These are phyloP conservation scores for Backusella luteola DNA, from an alignment of 192 early-diverging fungal species.

Conservation along the genomic window DNA sequence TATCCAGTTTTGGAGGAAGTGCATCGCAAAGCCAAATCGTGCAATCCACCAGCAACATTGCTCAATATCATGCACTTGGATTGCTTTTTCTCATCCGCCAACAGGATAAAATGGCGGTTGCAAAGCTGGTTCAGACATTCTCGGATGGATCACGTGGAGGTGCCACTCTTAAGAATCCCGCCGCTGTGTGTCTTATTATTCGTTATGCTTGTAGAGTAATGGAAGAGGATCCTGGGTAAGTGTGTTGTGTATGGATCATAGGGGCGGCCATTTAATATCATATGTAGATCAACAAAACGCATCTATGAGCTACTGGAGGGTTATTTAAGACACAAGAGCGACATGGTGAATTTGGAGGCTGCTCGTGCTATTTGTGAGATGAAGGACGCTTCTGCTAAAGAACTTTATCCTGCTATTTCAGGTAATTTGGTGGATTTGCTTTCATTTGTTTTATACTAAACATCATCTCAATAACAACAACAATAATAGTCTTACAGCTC, in stretches of 20 bases:
- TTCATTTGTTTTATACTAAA: not conserved
- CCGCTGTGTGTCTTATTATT: conserved; percentile 91
- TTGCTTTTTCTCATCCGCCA: conserved; percentile 92
- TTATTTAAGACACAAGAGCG: conserved; percentile 91
- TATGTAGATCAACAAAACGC: conserved; percentile 50
- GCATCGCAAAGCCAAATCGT: conserved; percentile 42
- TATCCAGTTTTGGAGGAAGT: conserved; percentile 49
- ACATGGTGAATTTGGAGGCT: conserved; percentile 98
- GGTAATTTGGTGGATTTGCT: conserved; percentile 38
- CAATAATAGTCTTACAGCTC: conserved; percentile 72
- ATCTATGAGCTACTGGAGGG: conserved; percentile 86
- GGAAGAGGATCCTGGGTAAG: conserved; percentile 69
- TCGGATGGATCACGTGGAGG: conserved; percentile 48
- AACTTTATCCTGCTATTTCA: conserved; percentile 90
- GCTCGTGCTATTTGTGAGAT: conserved; percentile 96
- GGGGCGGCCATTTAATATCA: not conserved
- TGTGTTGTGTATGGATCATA: not conserved
- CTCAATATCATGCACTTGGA: conserved; percentile 98
- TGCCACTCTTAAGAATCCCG: conserved; percentile 71
- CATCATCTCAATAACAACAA: too few relatives aligned
- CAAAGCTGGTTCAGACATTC: conserved; percentile 92
- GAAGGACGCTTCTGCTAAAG: conserved; percentile 75
- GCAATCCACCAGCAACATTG: conserved; percentile 74
- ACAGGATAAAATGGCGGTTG: conserved; percentile 97
- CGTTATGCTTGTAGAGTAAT: conserved; percentile 88